Evolutionary conservation across 2,329 filamentous ascomycete species (phyloP), one percentile per base, ranked within the genome.

Genomic region (Penicillium sp.): DNA sequence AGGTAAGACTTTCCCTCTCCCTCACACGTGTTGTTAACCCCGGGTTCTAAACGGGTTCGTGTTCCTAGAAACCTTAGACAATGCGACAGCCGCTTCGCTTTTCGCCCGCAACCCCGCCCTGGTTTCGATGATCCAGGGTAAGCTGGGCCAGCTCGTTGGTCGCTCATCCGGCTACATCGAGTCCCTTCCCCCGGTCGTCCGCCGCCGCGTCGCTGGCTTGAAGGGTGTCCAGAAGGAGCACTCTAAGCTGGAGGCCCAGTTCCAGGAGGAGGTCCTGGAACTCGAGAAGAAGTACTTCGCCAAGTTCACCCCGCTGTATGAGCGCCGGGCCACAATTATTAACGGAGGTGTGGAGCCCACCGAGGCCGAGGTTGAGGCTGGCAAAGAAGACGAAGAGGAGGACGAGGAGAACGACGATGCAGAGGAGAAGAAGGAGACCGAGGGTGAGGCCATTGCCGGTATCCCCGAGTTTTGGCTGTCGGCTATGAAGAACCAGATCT

Each of bases 391-490:
- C 11, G 89, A 90, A 43, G 88, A 92, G 49, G 84, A 88, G 16
- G 81, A 87, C 19, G 81, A 85, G 56, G 80, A 84, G 49, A 81
- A 81, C 23, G 83, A 87, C 71, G 80, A 87, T 62, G 78, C 82
- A 52, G 83, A 87, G 63, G 81, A 85, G 66, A 73, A 82, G 50
- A 59, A 65, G 46, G 80, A 84, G 62, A 75, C n/a, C 3, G 39
- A 80, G 33, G 76, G 79, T 29, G 75, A 79, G 54, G 75, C 75
- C 50, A 79, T 89, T 64, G 83, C 87, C 70, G 95, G 95, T 77
- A 97, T 99, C 62, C 95, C 95, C 62, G 95, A 99, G 80, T 99
- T 99, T 85, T 99, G 95, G 95, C 85, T 99, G 50, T 97, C 93
- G 61, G 93, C 96, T 68, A 98, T 99, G 93, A 99, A 99, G 86